Base-by-base conservation (phyloP, 371 early-diverging fungal species). In the Lichtheimia ramosa region DNA sequence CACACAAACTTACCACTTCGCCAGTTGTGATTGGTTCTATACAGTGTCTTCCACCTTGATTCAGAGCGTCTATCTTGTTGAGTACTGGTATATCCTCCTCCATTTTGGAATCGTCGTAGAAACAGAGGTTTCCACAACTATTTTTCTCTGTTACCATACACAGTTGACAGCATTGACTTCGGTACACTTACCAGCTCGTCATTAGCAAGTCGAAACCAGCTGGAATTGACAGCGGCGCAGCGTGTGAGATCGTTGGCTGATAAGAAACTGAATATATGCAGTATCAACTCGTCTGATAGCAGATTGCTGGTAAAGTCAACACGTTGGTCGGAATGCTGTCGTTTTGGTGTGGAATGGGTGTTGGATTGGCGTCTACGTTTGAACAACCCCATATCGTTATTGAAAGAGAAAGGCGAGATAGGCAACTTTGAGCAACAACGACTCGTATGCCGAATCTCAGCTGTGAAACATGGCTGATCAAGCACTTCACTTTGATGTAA, bases 91-190 rank as follows among this genome's bases (percentile, higher is more conserved):
- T 40, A 62, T 34, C 52, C 21, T 14, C 27, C 46, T 40, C 48
- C 25, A 16, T 43, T 39, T 24, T 62, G 58, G 50, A 80, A 82
- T 14, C 71, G 66, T 4, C 48, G 51, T 16, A 71, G 43, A 59
- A 71, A 82, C 2, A 82, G 63, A 5, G 71, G 70, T 54, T 76
- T 80, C 82, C 82, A 82, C n/a, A 82, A 62, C 82, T 82, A 56
- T 27, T n/a, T 10, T 27, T 12, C 14, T 28, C 7, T 28, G 28
- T 28, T 15, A 52, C 13, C 53, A 52, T 21, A 16, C 5, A 28
- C 34, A 3, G 5, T 25, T 0, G 18, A 14, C 18, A 5, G 46
- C 46, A 16, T 43, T 20, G 0, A 15, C 15, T 15, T 5, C 7
- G 5, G 4, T 43, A 5, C 4, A 15, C 58, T 62, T 69, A 82